Percentiles rank a stretch among this genome's conserved stretches.
These are phyloP conservation scores for Talaromyces stipitatus DNA, from an alignment of 495 filamentous ascomycete species.

Conservation along the genomic window DNA sequence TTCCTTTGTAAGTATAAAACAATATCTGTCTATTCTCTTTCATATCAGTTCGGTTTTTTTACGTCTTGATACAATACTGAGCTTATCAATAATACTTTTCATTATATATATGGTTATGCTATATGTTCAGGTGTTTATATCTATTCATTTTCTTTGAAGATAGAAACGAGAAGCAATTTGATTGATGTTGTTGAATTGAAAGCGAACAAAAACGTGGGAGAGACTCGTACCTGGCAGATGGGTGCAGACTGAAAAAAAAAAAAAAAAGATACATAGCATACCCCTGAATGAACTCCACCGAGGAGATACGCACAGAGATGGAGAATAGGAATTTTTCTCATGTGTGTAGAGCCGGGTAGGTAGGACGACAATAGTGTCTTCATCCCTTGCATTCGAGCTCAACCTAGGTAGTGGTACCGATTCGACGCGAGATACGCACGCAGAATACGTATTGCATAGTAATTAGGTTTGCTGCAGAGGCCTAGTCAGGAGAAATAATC, in stretches of 20 bases:
- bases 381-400: not conserved
- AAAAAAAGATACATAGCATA: not conserved
- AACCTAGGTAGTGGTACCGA: not conserved
- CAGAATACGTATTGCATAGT: not conserved
- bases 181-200: not conserved
- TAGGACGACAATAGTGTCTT: not conserved
- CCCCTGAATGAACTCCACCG: not conserved
- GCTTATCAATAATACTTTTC: not conserved
- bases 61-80: not conserved
- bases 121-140: not conserved
- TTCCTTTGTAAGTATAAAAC: slow-evolving; percentile 2
- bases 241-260: not conserved
- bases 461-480: not conserved
- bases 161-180: not conserved
- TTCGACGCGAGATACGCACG: not conserved
- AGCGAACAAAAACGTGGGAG: not conserved
- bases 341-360: not conserved
- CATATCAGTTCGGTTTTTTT: not conserved
- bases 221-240: not conserved
- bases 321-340: not conserved
- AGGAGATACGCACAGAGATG: not conserved
- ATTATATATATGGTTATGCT: not conserved
- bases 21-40: not conserved
- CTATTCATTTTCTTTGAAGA: not conserved
- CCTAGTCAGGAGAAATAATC: not conserved